Conservation (phyloP, 2,329 filamentous ascomycete genomes). For the Xylariales sp. region DNA sequence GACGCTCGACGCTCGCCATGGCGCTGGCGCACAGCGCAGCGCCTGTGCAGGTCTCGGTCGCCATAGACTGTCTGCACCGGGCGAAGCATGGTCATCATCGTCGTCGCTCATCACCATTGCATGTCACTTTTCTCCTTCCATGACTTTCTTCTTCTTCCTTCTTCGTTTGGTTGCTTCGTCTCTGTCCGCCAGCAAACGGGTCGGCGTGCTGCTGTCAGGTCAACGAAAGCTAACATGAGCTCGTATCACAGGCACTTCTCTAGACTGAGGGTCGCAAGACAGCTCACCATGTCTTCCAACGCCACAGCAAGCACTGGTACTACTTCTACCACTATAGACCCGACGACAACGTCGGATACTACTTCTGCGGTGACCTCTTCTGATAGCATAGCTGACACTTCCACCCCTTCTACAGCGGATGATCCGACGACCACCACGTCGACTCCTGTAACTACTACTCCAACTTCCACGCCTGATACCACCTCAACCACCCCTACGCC, state of each 20-base stretch:
- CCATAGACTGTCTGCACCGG: no score
- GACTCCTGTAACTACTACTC: neutral
- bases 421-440: neutral
- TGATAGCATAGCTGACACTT: constrained; percentile 4
- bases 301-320: constrained; percentile 10
- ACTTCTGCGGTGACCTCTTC: no score
- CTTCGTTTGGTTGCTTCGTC: constrained; percentile 9
- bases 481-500: neutral
- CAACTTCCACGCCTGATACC: constrained; percentile 9
- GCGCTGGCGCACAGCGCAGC: no score
- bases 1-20: no score
- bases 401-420: constrained; percentile 5
- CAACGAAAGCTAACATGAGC: no score
- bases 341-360: constrained; percentile 4
- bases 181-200: no score
- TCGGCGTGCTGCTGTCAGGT: no score
- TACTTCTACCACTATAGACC: constrained; percentile 3
- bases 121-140: neutral
- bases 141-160: neutral
- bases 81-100: neutral
- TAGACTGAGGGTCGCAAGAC: constrained; percentile 8
- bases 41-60: neutral
- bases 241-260: constrained; percentile 7
- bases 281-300: constrained; percentile 12
- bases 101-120: neutral